phyloP scores from a whole-genome alignment of 2,329 filamentous ascomycete species.

The Nemania abortiva region DNA sequence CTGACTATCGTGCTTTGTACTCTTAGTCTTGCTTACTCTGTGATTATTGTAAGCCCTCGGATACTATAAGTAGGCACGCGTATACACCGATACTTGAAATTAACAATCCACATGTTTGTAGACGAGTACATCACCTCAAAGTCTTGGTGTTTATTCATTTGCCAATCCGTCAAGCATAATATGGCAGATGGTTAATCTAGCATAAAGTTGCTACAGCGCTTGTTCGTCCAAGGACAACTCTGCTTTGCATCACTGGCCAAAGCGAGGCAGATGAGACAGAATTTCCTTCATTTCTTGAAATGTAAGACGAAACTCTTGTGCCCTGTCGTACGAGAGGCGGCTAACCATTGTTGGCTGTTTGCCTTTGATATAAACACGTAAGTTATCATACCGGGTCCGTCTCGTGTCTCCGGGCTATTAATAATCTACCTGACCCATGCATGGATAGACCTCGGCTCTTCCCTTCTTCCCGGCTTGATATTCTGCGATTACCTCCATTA shows the following conservation, averaged over 20 bases:
- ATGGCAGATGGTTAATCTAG: too few species aligned
- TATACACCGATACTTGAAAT: background rate
- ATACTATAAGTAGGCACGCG: background rate
- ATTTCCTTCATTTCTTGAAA: background rate
- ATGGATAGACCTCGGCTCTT: background rate
- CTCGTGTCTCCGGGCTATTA: slow-evolving; percentile 8
- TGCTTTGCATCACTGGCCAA: background rate
- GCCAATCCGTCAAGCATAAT: too few species aligned
- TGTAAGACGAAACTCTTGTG: slow-evolving; percentile 1
- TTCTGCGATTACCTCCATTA: background rate
- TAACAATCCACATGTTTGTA: background rate
- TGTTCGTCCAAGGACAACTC: background rate
- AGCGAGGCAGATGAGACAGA: background rate
- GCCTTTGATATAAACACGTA: background rate
- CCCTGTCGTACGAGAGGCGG: background rate
- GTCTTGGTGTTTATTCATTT: too few species aligned
- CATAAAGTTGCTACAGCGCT: too few species aligned
- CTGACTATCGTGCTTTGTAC: background rate
- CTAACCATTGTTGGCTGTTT: background rate
- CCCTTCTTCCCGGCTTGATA: background rate
- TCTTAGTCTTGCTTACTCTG: background rate
- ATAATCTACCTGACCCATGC: slow-evolving; percentile 9
- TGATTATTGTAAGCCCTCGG: background rate
- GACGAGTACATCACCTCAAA: too few species aligned
- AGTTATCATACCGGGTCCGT: background rate